These are phyloP conservation scores for Eucalyptus pauciflora DNA, from an alignment of 345 rosid species.

Conservation along the genomic window DNA sequence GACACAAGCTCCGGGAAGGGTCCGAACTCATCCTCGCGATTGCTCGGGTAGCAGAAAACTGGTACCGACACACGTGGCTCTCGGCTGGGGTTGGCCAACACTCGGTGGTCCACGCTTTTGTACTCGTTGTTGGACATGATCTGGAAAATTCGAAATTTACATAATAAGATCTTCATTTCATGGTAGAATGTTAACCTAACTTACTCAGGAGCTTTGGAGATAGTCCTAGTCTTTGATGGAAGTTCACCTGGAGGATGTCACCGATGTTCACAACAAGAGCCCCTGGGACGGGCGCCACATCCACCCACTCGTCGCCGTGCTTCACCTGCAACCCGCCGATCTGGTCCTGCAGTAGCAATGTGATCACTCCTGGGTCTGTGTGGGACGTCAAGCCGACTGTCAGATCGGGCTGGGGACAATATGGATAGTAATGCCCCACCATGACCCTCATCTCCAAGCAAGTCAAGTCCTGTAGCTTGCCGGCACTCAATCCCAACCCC, in stretches of 20 bases:
- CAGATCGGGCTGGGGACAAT: slow-evolving; percentile 44
- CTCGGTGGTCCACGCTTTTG: slow-evolving; percentile 30
- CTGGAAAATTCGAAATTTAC: not conserved
- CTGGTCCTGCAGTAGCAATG: slow-evolving; percentile 31
- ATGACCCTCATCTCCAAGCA: slow-evolving; percentile 18
- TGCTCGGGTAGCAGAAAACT: slow-evolving; percentile 17
- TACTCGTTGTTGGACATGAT: slow-evolving; percentile 38
- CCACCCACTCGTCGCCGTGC: slow-evolving; percentile 28
- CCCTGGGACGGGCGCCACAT: slow-evolving; percentile 32
- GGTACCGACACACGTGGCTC: slow-evolving; percentile 22
- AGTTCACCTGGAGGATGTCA: slow-evolving; percentile 34
- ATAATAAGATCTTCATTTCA: not conserved
- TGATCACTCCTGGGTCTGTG: slow-evolving; percentile 31
- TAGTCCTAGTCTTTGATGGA: no score
- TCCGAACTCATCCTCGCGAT: slow-evolving; percentile 10
- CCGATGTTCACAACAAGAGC: slow-evolving; percentile 38
- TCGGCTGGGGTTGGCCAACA: slow-evolving; percentile 18
- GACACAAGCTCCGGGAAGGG: slow-evolving; percentile 28
- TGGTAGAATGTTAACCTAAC: not conserved
- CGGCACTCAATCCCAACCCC: slow-evolving; percentile 20
- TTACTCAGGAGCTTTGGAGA: not conserved
- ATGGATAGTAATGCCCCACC: slow-evolving; percentile 39
- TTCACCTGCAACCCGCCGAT: slow-evolving; percentile 40
- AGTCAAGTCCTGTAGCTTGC: slow-evolving; percentile 17
- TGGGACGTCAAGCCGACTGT: slow-evolving; percentile 31